A percentile compares a stretch with the other conserved stretches of the same genome.
Conservation (phyloP, 2,329 filamentous ascomycete species). For the Amauroascus verrucosus region DNA sequence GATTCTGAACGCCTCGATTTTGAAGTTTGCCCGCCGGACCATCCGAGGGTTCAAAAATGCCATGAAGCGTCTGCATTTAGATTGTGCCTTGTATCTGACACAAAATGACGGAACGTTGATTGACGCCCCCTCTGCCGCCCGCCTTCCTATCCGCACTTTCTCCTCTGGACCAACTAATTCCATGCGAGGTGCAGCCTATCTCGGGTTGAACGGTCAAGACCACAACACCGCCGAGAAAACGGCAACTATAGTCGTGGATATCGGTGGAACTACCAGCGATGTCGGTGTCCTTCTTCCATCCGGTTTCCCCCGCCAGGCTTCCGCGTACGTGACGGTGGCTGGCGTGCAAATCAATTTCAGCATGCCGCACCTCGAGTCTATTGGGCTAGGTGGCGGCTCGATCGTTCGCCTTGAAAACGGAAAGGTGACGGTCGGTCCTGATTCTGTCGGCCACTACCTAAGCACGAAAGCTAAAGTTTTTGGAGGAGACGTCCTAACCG, state of each 20-base stretch:
- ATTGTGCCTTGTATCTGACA: conserved; percentile 42
- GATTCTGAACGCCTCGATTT: conserved; percentile 42
- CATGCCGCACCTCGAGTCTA: conserved; percentile 47
- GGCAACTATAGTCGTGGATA: conserved; percentile 44
- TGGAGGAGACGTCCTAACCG: conserved; percentile 45
- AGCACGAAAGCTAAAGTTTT: conserved; percentile 42
- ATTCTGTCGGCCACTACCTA: conserved; percentile 46
- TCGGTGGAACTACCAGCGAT: conserved; percentile 54
- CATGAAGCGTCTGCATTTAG: conserved; percentile 36
- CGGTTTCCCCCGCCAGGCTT: conserved; percentile 51
- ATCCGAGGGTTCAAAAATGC: conserved; percentile 39
- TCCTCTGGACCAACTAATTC: conserved; percentile 45
- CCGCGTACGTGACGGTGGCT: conserved; percentile 48
- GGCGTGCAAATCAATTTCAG: conserved; percentile 52
- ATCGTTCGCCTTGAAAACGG: conserved; percentile 28
- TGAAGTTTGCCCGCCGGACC: conserved; percentile 38
- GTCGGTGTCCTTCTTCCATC: conserved; percentile 48
- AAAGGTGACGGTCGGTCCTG: conserved; percentile 44
- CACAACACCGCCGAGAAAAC: conserved; percentile 7
- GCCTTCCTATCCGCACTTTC: conserved; percentile 44
- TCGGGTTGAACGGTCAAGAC: conserved; percentile 16
- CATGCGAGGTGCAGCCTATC: conserved; percentile 42
- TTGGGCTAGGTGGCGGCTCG: conserved; percentile 49
- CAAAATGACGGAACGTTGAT: conserved; percentile 45
- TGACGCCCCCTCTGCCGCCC: conserved; percentile 37